These are phyloP conservation scores for Stephania japonica DNA, from an alignment of 164 flowering plant species.

Conservation along the genomic window DNA sequence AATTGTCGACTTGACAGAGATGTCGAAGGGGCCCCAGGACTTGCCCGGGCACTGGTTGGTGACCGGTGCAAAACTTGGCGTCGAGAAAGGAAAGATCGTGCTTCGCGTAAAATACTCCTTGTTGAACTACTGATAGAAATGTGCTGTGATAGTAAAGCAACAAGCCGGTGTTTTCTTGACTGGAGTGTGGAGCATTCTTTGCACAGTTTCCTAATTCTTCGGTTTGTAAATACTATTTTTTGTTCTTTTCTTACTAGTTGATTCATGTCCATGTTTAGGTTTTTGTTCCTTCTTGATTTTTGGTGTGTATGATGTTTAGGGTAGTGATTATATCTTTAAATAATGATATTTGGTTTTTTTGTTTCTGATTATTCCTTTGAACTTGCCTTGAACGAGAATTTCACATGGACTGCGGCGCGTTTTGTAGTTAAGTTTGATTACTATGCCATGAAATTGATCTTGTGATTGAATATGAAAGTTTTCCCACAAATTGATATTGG, in stretches of 20 bases:
- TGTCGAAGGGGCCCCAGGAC: slow-evolving; percentile 94
- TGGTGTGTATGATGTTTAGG: background rate
- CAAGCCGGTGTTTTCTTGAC: slow-evolving; percentile 8
- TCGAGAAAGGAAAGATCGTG: slow-evolving; percentile 87
- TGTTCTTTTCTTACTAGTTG: background rate
- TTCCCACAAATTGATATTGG: no score
- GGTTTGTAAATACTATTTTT: slow-evolving; percentile 38
- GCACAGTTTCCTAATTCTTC: slow-evolving; percentile 38
- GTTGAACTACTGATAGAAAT: slow-evolving; percentile 58
- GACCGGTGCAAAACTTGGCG: slow-evolving; percentile 97
- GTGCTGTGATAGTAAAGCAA: background rate
- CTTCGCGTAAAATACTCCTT: slow-evolving; percentile 83
- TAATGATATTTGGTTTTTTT: slow-evolving; percentile 1
- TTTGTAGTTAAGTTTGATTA: no score
- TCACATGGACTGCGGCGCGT: background rate
- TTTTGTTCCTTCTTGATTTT: background rate
- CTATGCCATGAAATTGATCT: no score
- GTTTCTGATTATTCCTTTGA: background rate
- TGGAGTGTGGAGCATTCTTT: slow-evolving; percentile 44
- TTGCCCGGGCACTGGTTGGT: slow-evolving; percentile 97
- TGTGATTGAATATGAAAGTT: no score
- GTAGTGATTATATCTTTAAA: slow-evolving; percentile 2
- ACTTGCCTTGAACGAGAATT: background rate
- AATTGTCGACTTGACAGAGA: slow-evolving; percentile 72
- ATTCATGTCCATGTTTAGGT: background rate